Evolutionary conservation across 306 rosid genomes (phyloP), one percentile per base, ranked within the genome.

Genomic region (Quercus dentata): DNA sequence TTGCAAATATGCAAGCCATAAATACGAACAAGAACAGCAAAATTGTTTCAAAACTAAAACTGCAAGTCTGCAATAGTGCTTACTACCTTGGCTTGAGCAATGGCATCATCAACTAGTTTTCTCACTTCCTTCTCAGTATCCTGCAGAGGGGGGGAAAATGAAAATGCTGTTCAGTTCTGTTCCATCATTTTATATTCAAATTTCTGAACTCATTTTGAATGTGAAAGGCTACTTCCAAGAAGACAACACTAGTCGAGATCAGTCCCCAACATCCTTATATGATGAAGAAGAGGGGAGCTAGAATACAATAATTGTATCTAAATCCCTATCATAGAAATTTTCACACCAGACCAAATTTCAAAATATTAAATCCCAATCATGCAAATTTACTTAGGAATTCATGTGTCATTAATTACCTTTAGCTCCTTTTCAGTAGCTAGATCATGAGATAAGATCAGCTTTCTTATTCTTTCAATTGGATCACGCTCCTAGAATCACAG

Each of bases 51-150:
- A 30, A 79, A 74, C 72, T 23, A 56, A 49, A 70, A n/a, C 12
- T 52, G 35, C 0, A 35, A 35, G 41, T 35, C 41, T 35, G 41
- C 21, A 44, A 28, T 33, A 64, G 15, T 46, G 79, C 49, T 76
- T 73, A 84, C 72, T 83, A 96, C 99, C 97, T 93, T 96, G 59
- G 99, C 98, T 88, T 85, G 80, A 30, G 97, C 98, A 74, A 96
- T 93, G 67, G 98, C 97, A 30, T 96, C 98, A 5, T 96, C 99
- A 52, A 93, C 98, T 85, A 91, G 77, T 85, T 84, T 96, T 79
- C 96, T 90, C 62, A 76, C 56, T 88, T 91, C 90, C 85, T 93
- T 96, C 83, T 96, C 99, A 41, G 82, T 79, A 83, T 96, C 99
- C 98, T 96, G 72, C 52, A 19, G 68, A 80, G 77, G 65, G 62